These are phyloP conservation scores for Phlyctochytrium planicorne DNA, from an alignment of 192 early-diverging fungal species.

Conservation along the genomic window DNA sequence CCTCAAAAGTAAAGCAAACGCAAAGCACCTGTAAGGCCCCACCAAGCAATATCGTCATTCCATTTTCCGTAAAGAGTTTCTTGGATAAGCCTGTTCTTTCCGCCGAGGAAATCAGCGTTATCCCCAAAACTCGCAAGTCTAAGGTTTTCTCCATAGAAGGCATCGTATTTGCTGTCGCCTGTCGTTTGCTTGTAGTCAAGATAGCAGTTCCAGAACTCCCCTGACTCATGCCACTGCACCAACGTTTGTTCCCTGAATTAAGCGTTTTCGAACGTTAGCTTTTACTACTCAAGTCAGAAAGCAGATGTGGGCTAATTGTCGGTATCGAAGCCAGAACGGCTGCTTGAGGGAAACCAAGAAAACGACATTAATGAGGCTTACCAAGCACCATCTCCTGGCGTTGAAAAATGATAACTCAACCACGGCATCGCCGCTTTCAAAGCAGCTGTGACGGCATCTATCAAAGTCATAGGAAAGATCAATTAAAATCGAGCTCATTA, in stretches of 20 bases:
- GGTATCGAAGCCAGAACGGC: no score
- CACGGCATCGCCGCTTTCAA: conserved; percentile 1
- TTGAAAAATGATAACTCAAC: conserved; percentile 7
- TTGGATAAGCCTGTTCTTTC: conserved; percentile 1
- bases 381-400: conserved; percentile 11
- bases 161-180: conserved; percentile 14
- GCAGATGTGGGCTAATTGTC: no score
- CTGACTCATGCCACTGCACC: conserved; percentile 19
- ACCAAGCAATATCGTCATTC: conserved; percentile 54
- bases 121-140: conserved; percentile 8
- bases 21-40: conserved; percentile 40
- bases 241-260: conserved; percentile 2
- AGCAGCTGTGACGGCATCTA: conserved; percentile 4
- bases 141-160: conserved; percentile 10
- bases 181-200: conserved; percentile 8
- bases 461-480: neutral
- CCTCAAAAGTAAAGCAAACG: no score
- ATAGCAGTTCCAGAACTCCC: conserved; percentile 21
- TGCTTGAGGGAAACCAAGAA: no score
- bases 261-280: no score
- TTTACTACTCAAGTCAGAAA: no score
- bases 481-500: neutral
- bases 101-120: conserved; percentile 20
- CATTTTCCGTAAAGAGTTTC: conserved; percentile 28
- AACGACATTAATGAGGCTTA: no score